Evolutionary conservation across 2,329 filamentous ascomycete species (phyloP).

Genomic region (Camillea tinctor): DNA sequence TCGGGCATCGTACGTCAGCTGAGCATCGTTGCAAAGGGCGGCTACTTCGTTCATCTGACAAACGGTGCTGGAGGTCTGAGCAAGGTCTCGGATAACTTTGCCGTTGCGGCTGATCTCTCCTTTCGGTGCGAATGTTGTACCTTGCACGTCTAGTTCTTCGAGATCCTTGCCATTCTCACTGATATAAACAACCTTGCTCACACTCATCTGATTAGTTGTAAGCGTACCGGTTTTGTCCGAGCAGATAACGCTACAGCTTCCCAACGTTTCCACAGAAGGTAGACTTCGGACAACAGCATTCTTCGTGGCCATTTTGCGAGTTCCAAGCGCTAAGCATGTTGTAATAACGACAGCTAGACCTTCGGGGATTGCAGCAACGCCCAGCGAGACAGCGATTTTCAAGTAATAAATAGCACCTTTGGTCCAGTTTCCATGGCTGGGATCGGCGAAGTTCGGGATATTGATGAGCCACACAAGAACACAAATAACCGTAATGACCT

Average conservation of each 20-base stretch:
- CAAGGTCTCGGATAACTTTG: conserved; percentile 65
- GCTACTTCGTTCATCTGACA: conserved; percentile 72
- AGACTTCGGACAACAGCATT: conserved; percentile 95
- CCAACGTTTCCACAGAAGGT: conserved; percentile 94
- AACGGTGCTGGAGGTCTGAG: conserved; percentile 71
- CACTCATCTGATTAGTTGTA: conserved; percentile 99
- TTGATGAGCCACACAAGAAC: conserved; percentile 98
- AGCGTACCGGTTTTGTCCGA: conserved; percentile 98
- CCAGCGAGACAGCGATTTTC: conserved; percentile 97
- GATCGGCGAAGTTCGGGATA: conserved; percentile 94
- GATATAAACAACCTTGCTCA: conserved; percentile 86
- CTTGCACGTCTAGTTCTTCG: conserved; percentile 85
- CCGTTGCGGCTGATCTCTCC: conserved; percentile 71
- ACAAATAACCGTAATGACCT: conserved; percentile 97
- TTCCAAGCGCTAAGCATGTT: conserved; percentile 94
- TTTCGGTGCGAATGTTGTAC: conserved; percentile 85
- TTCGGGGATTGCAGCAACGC: conserved; percentile 96
- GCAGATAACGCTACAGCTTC: conserved; percentile 99
- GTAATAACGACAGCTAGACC: conserved; percentile 97
- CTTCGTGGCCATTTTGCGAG: conserved; percentile 97
- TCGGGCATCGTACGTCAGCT: conserved; percentile 77
- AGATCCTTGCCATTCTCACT: conserved; percentile 70
- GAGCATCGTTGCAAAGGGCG: conserved; percentile 85
- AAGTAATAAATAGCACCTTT: conserved; percentile 99
- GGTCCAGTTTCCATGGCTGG: conserved; percentile 86